These are phyloP conservation scores for Aaosphaeria arxii DNA, from an alignment of 2,329 filamentous ascomycete genomes.

Conservation along the genomic window DNA sequence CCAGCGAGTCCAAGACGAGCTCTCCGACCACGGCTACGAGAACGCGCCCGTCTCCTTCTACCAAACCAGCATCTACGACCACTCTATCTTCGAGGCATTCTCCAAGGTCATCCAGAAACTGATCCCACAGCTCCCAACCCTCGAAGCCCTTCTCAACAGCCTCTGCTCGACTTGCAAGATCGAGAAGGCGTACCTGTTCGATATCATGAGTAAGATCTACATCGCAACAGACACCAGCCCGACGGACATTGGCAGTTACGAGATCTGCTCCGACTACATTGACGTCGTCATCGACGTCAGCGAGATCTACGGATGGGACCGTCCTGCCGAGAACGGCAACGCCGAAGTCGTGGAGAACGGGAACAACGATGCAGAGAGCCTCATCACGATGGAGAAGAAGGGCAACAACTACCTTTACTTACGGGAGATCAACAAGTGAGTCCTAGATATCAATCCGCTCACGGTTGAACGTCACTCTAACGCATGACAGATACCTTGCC, in stretches of 20 bases:
- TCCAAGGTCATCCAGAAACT: conserved; percentile 98
- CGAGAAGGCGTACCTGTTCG: conserved; percentile 97
- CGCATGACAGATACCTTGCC: conserved; percentile 62
- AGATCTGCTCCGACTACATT: conserved; percentile 98
- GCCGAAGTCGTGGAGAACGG: conserved; percentile 32
- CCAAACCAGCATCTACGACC: conserved; percentile 96
- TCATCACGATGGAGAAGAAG: conserved; percentile 59
- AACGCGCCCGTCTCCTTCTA: conserved; percentile 94
- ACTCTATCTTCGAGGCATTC: conserved; percentile 97
- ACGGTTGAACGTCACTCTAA: neutral
- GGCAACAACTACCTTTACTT: conserved; percentile 61
- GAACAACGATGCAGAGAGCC: conserved; percentile 58
- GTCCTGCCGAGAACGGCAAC: conserved; percentile 34
- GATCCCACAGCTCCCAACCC: conserved; percentile 85
- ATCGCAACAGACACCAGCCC: conserved; percentile 93
- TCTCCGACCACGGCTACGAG: conserved; percentile 88
- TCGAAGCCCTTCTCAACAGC: conserved; percentile 92
- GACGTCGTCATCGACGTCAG: conserved; percentile 97
- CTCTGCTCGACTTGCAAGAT: conserved; percentile 91
- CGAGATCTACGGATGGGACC: conserved; percentile 83
- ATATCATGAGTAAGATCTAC: conserved; percentile 97
- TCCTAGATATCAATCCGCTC: neutral
- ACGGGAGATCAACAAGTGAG: conserved; percentile 65
- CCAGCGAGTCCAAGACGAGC: conserved; percentile 92
- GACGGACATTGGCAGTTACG: conserved; percentile 92